phyloP scores from a whole-genome alignment of 441 rosid genomes.

The Hura crepitans region DNA sequence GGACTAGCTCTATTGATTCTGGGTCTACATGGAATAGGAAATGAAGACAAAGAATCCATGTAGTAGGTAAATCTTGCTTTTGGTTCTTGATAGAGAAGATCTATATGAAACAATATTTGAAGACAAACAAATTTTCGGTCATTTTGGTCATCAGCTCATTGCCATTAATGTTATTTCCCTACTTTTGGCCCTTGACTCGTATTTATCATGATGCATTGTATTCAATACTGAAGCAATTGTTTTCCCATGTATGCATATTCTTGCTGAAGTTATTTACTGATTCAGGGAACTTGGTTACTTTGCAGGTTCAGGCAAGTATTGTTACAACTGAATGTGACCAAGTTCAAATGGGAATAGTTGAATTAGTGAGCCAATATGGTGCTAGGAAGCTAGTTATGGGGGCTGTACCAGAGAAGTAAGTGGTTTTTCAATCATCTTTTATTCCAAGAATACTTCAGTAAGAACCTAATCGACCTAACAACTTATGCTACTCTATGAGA shows the following conservation, averaged over 20 bases:
- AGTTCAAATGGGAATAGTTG: constrained; percentile 50
- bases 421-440: constrained; percentile 7
- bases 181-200: not conserved
- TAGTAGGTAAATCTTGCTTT: not conserved
- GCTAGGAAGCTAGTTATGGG: constrained; percentile 65
- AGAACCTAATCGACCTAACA: constrained; percentile 3
- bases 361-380: constrained; percentile 38
- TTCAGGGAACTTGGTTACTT: constrained; percentile 18
- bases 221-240: not conserved
- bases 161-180: not conserved
- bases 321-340: constrained; percentile 46
- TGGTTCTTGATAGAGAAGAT: not conserved
- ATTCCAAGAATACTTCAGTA: not conserved
- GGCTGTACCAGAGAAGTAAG: constrained; percentile 47
- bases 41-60: not conserved
- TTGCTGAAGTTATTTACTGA: constrained; percentile 10
- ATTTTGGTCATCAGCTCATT: not conserved
- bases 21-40: not conserved
- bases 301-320: constrained; percentile 48
- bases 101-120: not conserved
- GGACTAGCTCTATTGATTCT: not conserved
- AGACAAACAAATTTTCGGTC: not conserved
- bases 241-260: not conserved
- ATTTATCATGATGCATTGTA: not conserved
- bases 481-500: not conserved